Conservation (phyloP, 2,329 filamentous ascomycete species). For the Neofusicoccum umdonicola region DNA sequence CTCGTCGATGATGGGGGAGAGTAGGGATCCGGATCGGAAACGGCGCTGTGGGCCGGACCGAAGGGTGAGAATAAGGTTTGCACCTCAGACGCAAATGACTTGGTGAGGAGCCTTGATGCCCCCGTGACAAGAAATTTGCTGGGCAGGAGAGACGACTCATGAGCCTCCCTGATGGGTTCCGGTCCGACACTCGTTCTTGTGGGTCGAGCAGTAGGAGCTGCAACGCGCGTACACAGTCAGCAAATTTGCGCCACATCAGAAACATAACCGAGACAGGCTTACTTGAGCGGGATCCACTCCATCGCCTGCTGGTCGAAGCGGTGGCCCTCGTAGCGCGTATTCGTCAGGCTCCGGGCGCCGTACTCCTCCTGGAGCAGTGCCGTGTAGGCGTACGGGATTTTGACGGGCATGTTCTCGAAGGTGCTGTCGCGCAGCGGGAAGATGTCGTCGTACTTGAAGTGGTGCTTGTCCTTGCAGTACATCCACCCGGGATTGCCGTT, state of each 20-base stretch:
- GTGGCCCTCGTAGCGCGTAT: slow-evolving; percentile 46
- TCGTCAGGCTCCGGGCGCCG: slow-evolving; percentile 48
- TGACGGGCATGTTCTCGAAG: slow-evolving; percentile 55
- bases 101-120: not conserved
- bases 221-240: not conserved
- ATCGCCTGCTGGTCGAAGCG: slow-evolving; percentile 35
- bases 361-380: slow-evolving; percentile 57
- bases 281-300: slow-evolving; percentile 27
- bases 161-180: slow-evolving; percentile 14
- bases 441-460: slow-evolving; percentile 53
- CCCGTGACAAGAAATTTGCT: not conserved
- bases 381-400: slow-evolving; percentile 57
- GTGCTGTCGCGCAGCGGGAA: slow-evolving; percentile 56
- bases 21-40: not conserved
- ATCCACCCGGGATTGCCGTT: slow-evolving; percentile 43
- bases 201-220: slow-evolving; percentile 16
- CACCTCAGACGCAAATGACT: not conserved
- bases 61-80: not conserved
- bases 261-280: not conserved
- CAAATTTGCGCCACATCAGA: not conserved
- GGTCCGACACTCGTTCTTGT: slow-evolving; percentile 17
- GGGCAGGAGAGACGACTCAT: not conserved
- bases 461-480: slow-evolving; percentile 58
- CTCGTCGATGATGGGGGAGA: not conserved
- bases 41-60: not conserved